Conservation (phyloP, 2,329 filamentous ascomycete species). For the Cladophialophora bantiana region DNA sequence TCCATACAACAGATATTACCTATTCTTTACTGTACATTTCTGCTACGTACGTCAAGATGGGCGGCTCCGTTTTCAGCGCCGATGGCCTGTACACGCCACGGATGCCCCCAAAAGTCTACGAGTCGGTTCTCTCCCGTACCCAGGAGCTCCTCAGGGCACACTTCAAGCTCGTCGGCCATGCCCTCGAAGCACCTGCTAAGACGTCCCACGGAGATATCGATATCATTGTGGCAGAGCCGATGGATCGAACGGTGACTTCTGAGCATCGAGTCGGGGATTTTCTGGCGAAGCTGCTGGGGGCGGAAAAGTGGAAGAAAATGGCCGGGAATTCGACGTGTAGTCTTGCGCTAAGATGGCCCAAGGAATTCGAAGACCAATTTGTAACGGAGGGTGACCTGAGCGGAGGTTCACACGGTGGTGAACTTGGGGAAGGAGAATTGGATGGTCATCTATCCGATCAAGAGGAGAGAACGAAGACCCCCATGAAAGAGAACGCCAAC, state of each 20-base stretch:
- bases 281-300: constrained; percentile 27
- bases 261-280: constrained; percentile 19
- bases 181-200: constrained; percentile 75
- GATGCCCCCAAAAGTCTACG: constrained; percentile 67
- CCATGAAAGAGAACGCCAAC: background rate
- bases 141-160: constrained; percentile 57
- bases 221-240: constrained; percentile 65
- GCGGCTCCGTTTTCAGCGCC: constrained; percentile 66
- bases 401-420: background rate
- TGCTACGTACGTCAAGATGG: constrained; percentile 44
- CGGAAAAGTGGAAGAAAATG: constrained; percentile 28
- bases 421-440: background rate
- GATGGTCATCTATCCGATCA: background rate
- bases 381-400: background rate
- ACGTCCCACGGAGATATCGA: constrained; percentile 75
- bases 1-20: background rate
- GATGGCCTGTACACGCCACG: constrained; percentile 67
- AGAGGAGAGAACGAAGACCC: background rate
- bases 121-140: constrained; percentile 52
- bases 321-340: constrained; percentile 46
- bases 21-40: background rate
- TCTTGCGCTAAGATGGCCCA: constrained; percentile 36
- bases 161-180: constrained; percentile 64
- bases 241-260: constrained; percentile 38
- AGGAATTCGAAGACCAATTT: constrained; percentile 14